A percentile compares a stretch with the other conserved stretches of the same genome.
Conservation (phyloP, 768 basidiomycete species). For the Pleurotus platypus region DNA sequence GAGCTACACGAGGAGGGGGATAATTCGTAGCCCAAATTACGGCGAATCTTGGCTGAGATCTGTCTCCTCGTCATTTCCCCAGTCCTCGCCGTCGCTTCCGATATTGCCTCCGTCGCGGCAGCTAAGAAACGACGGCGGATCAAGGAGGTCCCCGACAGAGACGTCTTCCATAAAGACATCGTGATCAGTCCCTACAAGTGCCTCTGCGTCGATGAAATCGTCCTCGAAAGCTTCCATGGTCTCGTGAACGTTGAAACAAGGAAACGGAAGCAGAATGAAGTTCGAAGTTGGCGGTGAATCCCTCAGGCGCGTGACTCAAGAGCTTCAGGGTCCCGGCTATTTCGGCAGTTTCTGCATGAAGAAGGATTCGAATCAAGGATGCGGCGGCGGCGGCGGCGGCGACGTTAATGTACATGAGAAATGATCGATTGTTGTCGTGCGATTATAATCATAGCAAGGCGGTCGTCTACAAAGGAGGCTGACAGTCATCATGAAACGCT, state of each 20-base stretch:
- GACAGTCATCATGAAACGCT: constrained; percentile 7
- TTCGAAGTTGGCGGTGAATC: too few relatives aligned
- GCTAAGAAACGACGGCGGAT: neutral
- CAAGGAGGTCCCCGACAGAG: neutral
- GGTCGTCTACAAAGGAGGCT: constrained; percentile 1
- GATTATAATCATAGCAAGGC: neutral
- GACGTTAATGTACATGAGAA: constrained; percentile 9
- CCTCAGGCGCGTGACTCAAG: neutral
- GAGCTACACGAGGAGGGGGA: neutral
- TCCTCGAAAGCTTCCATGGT: neutral
- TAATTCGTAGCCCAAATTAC: neutral
- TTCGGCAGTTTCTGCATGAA: neutral
- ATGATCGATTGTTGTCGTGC: constrained; percentile 5
- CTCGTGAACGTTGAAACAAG: neutral
- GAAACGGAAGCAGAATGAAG: too few relatives aligned
- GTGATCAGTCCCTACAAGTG: neutral
- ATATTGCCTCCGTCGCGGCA: constrained; percentile 3
- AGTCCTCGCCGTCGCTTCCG: neutral
- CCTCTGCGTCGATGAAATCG: neutral
- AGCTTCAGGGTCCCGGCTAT: neutral
- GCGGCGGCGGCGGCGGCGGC: constrained; percentile 8
- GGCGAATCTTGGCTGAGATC: neutral
- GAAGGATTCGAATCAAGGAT: constrained; percentile 3
- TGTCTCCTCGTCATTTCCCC: constrained; percentile 1
- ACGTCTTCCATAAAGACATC: neutral